A percentile compares a stretch with the other conserved stretches of the same genome.
These are phyloP conservation scores for Stygiomarasmius scandens DNA, from an alignment of 1,284 basidiomycete species.

Conservation along the genomic window DNA sequence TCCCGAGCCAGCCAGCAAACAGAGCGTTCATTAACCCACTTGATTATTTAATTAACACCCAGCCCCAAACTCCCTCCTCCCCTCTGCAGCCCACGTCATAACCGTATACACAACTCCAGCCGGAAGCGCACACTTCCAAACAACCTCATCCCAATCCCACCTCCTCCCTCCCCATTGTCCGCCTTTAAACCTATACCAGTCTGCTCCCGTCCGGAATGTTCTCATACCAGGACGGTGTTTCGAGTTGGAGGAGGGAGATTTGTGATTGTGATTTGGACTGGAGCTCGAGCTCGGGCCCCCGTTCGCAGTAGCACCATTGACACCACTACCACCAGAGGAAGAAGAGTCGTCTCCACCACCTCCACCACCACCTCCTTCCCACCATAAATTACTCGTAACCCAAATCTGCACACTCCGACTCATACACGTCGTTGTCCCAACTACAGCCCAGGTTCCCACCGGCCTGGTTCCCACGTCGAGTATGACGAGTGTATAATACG, in stretches of 20 bases:
- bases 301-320: slow-evolving; percentile 1
- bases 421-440: slow-evolving; percentile 79
- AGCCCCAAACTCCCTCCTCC: slow-evolving; percentile 45
- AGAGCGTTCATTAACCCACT: no score
- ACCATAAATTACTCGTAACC: slow-evolving; percentile 81
- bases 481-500: slow-evolving; percentile 72
- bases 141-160: slow-evolving; percentile 79
- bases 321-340: slow-evolving; percentile 1
- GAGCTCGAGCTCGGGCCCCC: no score
- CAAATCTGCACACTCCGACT: slow-evolving; percentile 78
- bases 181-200: slow-evolving; percentile 45
- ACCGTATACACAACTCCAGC: slow-evolving; percentile 72
- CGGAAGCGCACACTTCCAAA: slow-evolving; percentile 66
- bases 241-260: no score
- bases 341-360: not conserved
- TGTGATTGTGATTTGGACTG: no score
- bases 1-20: no score
- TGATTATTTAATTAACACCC: no score
- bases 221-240: no score
- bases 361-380: slow-evolving; percentile 33
- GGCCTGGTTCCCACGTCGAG: slow-evolving; percentile 68
- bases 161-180: slow-evolving; percentile 55
- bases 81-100: slow-evolving; percentile 73
- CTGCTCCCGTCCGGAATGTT: no score
- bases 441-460: slow-evolving; percentile 76